Conservation (phyloP, 116 monocot species). For the Cymodocea nodosa region DNA sequence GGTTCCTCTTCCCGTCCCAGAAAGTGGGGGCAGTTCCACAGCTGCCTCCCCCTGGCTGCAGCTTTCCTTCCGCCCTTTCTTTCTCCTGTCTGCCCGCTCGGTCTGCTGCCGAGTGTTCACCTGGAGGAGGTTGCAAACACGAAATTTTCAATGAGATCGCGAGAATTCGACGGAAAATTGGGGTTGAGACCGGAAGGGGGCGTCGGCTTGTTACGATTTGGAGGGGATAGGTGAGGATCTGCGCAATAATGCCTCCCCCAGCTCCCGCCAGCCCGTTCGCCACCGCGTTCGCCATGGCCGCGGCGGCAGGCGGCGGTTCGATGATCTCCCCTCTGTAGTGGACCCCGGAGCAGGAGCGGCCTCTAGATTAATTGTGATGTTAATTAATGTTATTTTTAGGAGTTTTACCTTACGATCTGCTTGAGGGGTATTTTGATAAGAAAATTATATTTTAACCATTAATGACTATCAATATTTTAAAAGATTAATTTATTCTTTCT, state of each 20-base stretch:
- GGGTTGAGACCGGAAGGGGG: background rate
- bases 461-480: no score
- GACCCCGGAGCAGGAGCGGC: no score
- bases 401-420: no score
- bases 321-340: no score
- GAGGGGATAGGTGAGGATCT: conserved; percentile 88
- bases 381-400: no score
- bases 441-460: no score
- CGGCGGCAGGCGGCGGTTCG: background rate
- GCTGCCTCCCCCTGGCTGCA: conserved; percentile 8
- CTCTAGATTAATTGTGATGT: no score
- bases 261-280: conserved; percentile 90
- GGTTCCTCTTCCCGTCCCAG: conserved; percentile 4
- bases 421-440: no score
- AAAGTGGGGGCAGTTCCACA: background rate
- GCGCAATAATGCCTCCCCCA: conserved; percentile 88
- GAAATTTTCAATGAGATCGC: background rate
- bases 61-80: conserved; percentile 9
- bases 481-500: no score
- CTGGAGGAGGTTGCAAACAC: conserved; percentile 4
- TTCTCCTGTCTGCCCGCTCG: conserved; percentile 43
- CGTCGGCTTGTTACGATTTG: conserved; percentile 41
- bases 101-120: conserved; percentile 97
- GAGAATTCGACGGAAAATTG: background rate
- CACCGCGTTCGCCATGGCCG: conserved; percentile 61